Percentiles rank a stretch among this genome's conserved stretches.
Conservation (phyloP, 441 rosid genomes). For the Adansonia grandidieri region DNA sequence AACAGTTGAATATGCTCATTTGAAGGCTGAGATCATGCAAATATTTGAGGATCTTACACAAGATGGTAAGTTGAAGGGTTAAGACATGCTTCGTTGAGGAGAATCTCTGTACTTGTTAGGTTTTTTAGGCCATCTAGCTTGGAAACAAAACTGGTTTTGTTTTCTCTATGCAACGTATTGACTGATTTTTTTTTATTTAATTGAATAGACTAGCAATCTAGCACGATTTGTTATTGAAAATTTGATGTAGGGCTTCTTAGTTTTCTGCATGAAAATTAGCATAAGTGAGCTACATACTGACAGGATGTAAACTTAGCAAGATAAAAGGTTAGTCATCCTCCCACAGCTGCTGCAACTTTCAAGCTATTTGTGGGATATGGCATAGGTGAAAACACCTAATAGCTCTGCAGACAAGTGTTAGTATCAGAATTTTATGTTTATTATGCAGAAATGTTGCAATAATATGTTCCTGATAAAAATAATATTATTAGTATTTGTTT, state of each 20-base stretch:
- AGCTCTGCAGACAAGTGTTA: not conserved
- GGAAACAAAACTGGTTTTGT: slow-evolving; percentile 4
- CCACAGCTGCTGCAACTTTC: too few species aligned
- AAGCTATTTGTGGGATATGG: not conserved
- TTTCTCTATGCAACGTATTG: not conserved
- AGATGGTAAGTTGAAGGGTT: slow-evolving; percentile 63
- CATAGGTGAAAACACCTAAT: not conserved
- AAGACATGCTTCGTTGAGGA: not conserved
- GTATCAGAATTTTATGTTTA: not conserved
- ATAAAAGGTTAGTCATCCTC: not conserved
- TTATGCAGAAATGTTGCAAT: not conserved
- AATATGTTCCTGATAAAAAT: not conserved
- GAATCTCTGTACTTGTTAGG: not conserved
- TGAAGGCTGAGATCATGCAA: slow-evolving; percentile 81
- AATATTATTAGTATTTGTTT: not conserved
- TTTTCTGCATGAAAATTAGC: not conserved
- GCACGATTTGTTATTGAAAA: not conserved
- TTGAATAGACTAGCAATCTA: not conserved
- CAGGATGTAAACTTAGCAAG: not conserved
- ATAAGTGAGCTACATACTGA: not conserved
- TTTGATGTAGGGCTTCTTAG: not conserved
- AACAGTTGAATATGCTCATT: slow-evolving; percentile 78
- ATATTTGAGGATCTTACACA: slow-evolving; percentile 87
- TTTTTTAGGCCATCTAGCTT: slow-evolving; percentile 4
- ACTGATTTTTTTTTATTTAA: not conserved